Base-by-base conservation (phyloP, 2,329 filamentous ascomycete genomes). In the Herpomyces periplanetae region DNA sequence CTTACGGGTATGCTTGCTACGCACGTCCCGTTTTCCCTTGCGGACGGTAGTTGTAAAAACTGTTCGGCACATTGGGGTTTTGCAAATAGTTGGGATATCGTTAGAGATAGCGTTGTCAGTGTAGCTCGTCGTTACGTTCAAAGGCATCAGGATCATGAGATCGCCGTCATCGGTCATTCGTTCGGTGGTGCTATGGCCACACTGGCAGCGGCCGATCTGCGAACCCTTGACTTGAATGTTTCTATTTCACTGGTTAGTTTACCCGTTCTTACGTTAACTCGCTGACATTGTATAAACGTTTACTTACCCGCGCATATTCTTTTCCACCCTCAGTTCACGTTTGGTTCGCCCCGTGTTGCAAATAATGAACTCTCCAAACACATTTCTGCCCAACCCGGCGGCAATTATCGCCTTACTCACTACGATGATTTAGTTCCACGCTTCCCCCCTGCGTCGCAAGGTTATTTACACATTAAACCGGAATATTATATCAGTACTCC, bases 311-410 rank as follows among this genome's bases (percentile, higher is more conserved):
- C n/a, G n/a, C n/a, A 19, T 10, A 18, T 18, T 5, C 12, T 12
- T 13, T n/a, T 18, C 11, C 13, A 5, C 9, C 5, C 8, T 16
- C 18, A 42, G 39, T 43, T 40, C 22, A 37, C 34, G 2, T 43
- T 37, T 16, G 41, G 39, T n/a, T 32, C 31, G 8, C 41, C 41
- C 2, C 40, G 40, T 13, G 33, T 42, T 3, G 41, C 39, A 4
- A 41, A 41, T 16, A 15, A 26, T n/a, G 28, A 28, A 2, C 26
- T 42, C 16, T 37, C 37, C 5, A 26, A 28, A 7, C 40, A 36
- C 20, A 34, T 42, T 25, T 39, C 37, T 3, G 22, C 21, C 3
- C 38, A 41, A 21, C 21, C 24, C 4, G 31, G 30, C 3, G 23
- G 25, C 14, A 33, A 34, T 19, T 41, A 31, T 24, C 35, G 39